Evolutionary conservation across 805 yeast species (phyloP).

Genomic region (Kregervanrija pseudodelftensis): DNA sequence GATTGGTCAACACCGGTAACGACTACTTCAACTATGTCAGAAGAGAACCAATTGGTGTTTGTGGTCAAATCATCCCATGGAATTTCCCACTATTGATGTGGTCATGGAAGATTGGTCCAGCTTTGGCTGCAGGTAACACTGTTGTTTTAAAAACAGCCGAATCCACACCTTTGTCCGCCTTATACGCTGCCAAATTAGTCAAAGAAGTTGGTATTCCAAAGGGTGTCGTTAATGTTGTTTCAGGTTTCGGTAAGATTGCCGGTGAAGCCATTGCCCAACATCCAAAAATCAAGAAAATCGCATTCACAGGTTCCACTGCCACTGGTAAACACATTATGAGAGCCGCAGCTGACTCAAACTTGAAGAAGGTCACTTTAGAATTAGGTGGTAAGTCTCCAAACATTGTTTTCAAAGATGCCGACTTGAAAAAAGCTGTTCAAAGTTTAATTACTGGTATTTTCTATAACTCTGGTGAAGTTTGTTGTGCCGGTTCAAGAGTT

Average conservation of each 20-base stretch:
- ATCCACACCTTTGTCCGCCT: slow-evolving; percentile 84
- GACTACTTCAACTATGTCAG: slow-evolving; percentile 71
- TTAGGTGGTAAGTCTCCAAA: slow-evolving; percentile 90
- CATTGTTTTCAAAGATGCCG: slow-evolving; percentile 73
- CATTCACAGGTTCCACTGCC: slow-evolving; percentile 93
- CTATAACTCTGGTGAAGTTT: slow-evolving; percentile 88
- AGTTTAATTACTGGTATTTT: slow-evolving; percentile 69
- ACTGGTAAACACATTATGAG: slow-evolving; percentile 72
- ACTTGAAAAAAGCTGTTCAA: slow-evolving; percentile 56
- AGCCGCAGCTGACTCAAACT: slow-evolving; percentile 54
- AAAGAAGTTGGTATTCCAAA: slow-evolving; percentile 85
- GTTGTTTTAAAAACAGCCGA: slow-evolving; percentile 87
- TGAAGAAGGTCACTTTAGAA: slow-evolving; percentile 78
- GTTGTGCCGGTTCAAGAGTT: slow-evolving; percentile 88
- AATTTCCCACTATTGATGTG: slow-evolving; percentile 92
- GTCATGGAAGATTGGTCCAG: slow-evolving; percentile 93
- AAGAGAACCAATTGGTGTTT: slow-evolving; percentile 90
- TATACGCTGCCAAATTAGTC: slow-evolving; percentile 61
- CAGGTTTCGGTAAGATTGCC: slow-evolving; percentile 80
- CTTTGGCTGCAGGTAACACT: slow-evolving; percentile 84
- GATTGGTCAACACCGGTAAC: slow-evolving; percentile 65
- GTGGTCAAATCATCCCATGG: slow-evolving; percentile 97
- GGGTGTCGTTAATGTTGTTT: slow-evolving; percentile 82
- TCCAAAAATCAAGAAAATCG: slow-evolving; percentile 78
- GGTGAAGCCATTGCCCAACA: slow-evolving; percentile 78